These are phyloP conservation scores for Trichophyton rubrum DNA, from an alignment of 2,329 filamentous ascomycete genomes.

Conservation along the genomic window DNA sequence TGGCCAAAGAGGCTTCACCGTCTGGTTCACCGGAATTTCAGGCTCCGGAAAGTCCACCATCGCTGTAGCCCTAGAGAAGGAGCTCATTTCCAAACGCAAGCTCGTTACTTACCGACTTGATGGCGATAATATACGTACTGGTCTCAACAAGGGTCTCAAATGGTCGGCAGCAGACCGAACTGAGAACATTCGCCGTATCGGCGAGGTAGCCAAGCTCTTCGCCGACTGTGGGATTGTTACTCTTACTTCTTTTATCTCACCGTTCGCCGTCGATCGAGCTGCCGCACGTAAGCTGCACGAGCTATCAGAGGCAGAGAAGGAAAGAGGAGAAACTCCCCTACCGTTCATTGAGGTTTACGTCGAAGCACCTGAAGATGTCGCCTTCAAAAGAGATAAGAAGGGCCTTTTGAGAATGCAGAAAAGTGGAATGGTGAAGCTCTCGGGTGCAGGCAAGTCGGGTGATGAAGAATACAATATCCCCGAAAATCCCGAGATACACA, in stretches of 20 bases:
- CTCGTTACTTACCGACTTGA: slow-evolving; percentile 84
- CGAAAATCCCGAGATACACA: slow-evolving; percentile 58
- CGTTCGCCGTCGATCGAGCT: slow-evolving; percentile 76
- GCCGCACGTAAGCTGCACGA: slow-evolving; percentile 70
- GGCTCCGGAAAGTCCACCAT: slow-evolving; percentile 96
- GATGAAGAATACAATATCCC: slow-evolving; percentile 83
- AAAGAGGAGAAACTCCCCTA: slow-evolving; percentile 37
- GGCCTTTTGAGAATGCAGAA: slow-evolving; percentile 33
- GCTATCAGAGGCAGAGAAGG: slow-evolving; percentile 35
- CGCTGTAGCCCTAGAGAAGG: slow-evolving; percentile 90
- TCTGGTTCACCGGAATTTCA: slow-evolving; percentile 96
- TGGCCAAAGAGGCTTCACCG: slow-evolving; percentile 79
- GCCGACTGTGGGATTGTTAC: slow-evolving; percentile 78
- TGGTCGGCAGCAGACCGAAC: slow-evolving; percentile 88
- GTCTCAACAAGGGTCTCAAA: slow-evolving; percentile 92
- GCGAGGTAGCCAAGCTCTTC: slow-evolving; percentile 93
- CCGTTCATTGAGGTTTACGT: slow-evolving; percentile 89
- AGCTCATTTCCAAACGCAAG: slow-evolving; percentile 62
- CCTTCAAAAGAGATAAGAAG: slow-evolving; percentile 62
- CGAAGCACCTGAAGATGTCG: slow-evolving; percentile 68
- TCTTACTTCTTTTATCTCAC: slow-evolving; percentile 93
- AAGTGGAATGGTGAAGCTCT: slow-evolving; percentile 76
- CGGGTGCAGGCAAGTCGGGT: slow-evolving; percentile 56
- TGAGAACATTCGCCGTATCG: slow-evolving; percentile 95
- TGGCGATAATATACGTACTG: slow-evolving; percentile 96